Conservation (phyloP, 768 basidiomycete genomes). For the Leccinum pellstonianum region DNA sequence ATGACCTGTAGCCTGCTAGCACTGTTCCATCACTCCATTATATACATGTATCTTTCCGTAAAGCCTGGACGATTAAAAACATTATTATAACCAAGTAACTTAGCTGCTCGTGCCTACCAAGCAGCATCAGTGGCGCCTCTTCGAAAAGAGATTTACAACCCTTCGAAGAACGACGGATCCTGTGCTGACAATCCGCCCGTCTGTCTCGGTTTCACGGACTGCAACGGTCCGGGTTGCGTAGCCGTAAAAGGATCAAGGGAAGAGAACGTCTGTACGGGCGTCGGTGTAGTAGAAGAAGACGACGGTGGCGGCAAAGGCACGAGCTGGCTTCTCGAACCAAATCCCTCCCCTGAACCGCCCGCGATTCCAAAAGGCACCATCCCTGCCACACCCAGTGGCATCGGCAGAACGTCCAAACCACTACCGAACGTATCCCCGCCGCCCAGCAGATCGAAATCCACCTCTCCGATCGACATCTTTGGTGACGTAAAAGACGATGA, state of each 20-base stretch:
- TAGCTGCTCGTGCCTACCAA: background rate
- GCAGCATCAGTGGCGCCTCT: background rate
- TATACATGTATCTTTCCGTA: background rate
- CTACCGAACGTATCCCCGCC: slow-evolving; percentile 3
- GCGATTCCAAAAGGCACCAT: slow-evolving; percentile 5
- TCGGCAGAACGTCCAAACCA: background rate
- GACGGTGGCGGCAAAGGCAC: slow-evolving; percentile 20
- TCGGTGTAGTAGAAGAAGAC: slow-evolving; percentile 8
- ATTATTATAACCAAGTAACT: background rate
- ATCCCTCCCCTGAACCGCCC: slow-evolving; percentile 2
- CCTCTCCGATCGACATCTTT: background rate
- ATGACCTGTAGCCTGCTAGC: background rate
- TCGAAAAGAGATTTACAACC: slow-evolving; percentile 40
- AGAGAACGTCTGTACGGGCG: slow-evolving; percentile 11
- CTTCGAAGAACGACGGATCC: slow-evolving; percentile 87
- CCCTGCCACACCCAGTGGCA: background rate
- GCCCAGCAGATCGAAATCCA: slow-evolving; percentile 22
- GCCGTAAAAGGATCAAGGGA: slow-evolving; percentile 10
- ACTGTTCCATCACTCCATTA: background rate
- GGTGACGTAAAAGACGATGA: slow-evolving; percentile 12
- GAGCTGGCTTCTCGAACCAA: slow-evolving; percentile 6
- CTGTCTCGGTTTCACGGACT: slow-evolving; percentile 22
- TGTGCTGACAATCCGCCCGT: slow-evolving; percentile 73
- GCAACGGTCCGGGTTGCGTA: slow-evolving; percentile 9
- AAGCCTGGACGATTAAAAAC: background rate